Percentiles rank a stretch among this genome's conserved stretches.
Conservation (phyloP, 2,329 filamentous ascomycete genomes). For the Botrytis byssoidea region DNA sequence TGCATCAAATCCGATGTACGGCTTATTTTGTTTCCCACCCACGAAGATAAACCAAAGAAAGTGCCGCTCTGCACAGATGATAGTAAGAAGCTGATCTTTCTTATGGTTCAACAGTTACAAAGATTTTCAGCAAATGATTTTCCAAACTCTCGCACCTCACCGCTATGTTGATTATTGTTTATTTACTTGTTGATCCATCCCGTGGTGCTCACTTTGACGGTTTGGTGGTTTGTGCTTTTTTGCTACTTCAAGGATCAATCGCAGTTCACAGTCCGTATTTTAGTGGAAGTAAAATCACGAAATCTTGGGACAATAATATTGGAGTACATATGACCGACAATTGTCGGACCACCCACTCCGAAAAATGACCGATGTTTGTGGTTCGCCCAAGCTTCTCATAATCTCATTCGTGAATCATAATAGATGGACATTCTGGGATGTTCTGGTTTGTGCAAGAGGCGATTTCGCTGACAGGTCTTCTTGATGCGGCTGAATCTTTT, state of each 20-base stretch:
- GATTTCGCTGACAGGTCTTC: neutral
- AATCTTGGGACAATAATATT: constrained; percentile 1
- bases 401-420: neutral
- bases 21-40: neutral
- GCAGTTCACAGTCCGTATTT: neutral
- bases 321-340: constrained; percentile 8
- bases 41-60: neutral
- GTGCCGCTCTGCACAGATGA: neutral
- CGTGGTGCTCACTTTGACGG: neutral
- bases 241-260: neutral
- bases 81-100: neutral
- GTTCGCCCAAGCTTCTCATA: neutral
- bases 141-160: neutral
- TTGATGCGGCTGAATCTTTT: neutral
- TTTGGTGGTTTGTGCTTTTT: neutral
- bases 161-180: constrained; percentile 7
- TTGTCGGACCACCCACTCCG: neutral
- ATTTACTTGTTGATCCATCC: constrained; percentile 5
- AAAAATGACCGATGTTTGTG: neutral
- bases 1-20: neutral
- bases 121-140: neutral
- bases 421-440: neutral
- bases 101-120: neutral
- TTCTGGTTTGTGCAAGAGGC: neutral
- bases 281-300: neutral